These are phyloP conservation scores for Vanderwaltozyma polyspora DNA, from an alignment of 805 yeast species.

Conservation along the genomic window DNA sequence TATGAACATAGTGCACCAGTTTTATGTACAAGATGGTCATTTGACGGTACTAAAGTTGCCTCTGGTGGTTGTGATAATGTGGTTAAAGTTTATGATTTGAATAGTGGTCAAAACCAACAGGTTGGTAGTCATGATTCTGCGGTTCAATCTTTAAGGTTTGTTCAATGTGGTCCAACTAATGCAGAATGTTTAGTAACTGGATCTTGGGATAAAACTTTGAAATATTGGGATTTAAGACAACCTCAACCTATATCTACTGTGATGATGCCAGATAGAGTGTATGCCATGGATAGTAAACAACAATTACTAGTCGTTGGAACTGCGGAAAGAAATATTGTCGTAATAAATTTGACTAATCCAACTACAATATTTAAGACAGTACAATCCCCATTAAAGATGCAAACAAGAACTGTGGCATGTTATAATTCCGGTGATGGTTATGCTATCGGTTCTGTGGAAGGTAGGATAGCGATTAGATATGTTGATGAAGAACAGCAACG, in stretches of 20 bases:
- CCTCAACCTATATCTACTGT: slow-evolving; percentile 77
- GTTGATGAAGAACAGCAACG: slow-evolving; percentile 71
- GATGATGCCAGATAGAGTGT: slow-evolving; percentile 80
- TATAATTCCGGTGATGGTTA: slow-evolving; percentile 84
- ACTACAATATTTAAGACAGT: slow-evolving; percentile 63
- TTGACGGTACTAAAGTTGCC: slow-evolving; percentile 81
- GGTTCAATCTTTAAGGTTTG: slow-evolving; percentile 62
- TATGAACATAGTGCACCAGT: slow-evolving; percentile 88
- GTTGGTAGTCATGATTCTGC: slow-evolving; percentile 81
- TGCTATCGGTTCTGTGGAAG: slow-evolving; percentile 89
- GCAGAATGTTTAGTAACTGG: slow-evolving; percentile 75
- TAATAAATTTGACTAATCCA: slow-evolving; percentile 75
- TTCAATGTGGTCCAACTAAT: slow-evolving; percentile 72
- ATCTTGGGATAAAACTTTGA: slow-evolving; percentile 91
- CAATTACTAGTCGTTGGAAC: slow-evolving; percentile 85
- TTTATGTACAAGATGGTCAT: slow-evolving; percentile 66
- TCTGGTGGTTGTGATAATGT: slow-evolving; percentile 89
- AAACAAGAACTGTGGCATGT: slow-evolving; percentile 73
- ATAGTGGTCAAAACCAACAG: slow-evolving; percentile 72
- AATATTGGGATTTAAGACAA: slow-evolving; percentile 89
- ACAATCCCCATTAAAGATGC: slow-evolving; percentile 77
- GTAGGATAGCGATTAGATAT: slow-evolving; percentile 89
- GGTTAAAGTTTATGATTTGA: slow-evolving; percentile 72
- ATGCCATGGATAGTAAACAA: slow-evolving; percentile 75
- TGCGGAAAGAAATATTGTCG: slow-evolving; percentile 74